Base-by-base conservation (phyloP, 768 basidiomycete genomes). In the Psilocybe sp. region DNA sequence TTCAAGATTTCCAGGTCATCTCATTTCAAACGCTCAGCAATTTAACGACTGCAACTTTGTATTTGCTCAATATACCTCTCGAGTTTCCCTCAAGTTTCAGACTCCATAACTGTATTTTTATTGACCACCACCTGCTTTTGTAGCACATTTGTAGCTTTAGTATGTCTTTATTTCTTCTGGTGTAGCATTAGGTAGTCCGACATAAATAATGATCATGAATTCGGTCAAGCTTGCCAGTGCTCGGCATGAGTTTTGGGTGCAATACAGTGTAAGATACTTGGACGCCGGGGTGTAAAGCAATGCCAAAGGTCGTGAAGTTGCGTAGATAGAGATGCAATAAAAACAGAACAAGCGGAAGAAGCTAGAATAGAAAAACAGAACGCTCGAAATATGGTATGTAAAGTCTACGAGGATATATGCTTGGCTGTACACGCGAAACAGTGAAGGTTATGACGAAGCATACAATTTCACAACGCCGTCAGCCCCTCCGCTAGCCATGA, bases 401-500 rank as follows among this genome's bases (percentile, higher is more conserved):
- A 56, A 61, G 59, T 70, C 65, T 69, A 70, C 62, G 56, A 64
- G 53, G 56, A 55, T 28, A 61, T 52, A 53, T 53, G 43, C 51
- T 52, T 46, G 40, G 48, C 44, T 51, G 52, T 49, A 53, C 28
- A 45, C 43, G 52, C 53, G 57, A 40, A 52, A 49, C 59, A 58
- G 51, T 59, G 52, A 54, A 55, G 53, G 69, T 76, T 76, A 91
- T 70, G 88, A 92, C 61, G 88, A 89, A 53, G 89, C 88, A 66
- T 90, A 97, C 20, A 98, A 74, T 68, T 92, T 92, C 52, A 98
- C 84, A 40, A 92, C 87, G 20, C 95, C 94, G 69, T 98, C 96
- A 11, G 92, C 92, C n/a, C 96, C 96, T 15, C 91, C 90, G 65
- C 91, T 96, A 13, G 88, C 92, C 79, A 97, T 83, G 62, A 94